phyloP scores from a whole-genome alignment of 1,284 basidiomycete genomes.

The Puccinia hordei region DNA sequence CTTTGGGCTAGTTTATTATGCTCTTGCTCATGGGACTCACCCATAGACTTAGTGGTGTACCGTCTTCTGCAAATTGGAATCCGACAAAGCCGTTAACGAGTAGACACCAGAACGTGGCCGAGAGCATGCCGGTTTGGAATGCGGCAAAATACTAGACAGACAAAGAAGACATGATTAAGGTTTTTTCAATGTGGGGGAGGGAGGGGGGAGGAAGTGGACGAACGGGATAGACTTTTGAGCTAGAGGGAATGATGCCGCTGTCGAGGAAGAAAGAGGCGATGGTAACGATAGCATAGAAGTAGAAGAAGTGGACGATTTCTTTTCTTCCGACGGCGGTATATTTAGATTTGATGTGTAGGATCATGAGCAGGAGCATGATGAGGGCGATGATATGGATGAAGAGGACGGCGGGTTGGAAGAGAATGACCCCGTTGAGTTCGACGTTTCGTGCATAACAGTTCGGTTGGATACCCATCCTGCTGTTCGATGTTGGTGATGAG shows the following conservation, averaged over 20 bases:
- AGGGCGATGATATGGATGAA: slow-evolving; percentile 97
- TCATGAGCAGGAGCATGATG: slow-evolving; percentile 97
- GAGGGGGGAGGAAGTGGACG: slow-evolving; percentile 60
- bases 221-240: slow-evolving; percentile 80
- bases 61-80: slow-evolving; percentile 98
- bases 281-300: slow-evolving; percentile 89
- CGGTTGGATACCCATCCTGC: slow-evolving; percentile 74
- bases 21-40: slow-evolving; percentile 63
- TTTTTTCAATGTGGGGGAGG: not conserved
- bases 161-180: slow-evolving; percentile 1
- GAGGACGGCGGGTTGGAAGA: slow-evolving; percentile 96
- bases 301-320: slow-evolving; percentile 98
- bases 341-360: slow-evolving; percentile 93
- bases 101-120: slow-evolving; percentile 84
- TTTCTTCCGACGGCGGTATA: slow-evolving; percentile 98
- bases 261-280: slow-evolving; percentile 94
- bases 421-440: slow-evolving; percentile 84
- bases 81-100: slow-evolving; percentile 97
- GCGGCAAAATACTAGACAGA: slow-evolving; percentile 84
- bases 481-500: slow-evolving; percentile 1
- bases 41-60: slow-evolving; percentile 93
- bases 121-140: slow-evolving; percentile 85
- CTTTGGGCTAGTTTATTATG: slow-evolving; percentile 19
- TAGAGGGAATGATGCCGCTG: slow-evolving; percentile 90
- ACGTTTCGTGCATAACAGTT: slow-evolving; percentile 95